These are phyloP conservation scores for Penicillium simplicissimum DNA, from an alignment of 495 filamentous ascomycete species.

Conservation along the genomic window DNA sequence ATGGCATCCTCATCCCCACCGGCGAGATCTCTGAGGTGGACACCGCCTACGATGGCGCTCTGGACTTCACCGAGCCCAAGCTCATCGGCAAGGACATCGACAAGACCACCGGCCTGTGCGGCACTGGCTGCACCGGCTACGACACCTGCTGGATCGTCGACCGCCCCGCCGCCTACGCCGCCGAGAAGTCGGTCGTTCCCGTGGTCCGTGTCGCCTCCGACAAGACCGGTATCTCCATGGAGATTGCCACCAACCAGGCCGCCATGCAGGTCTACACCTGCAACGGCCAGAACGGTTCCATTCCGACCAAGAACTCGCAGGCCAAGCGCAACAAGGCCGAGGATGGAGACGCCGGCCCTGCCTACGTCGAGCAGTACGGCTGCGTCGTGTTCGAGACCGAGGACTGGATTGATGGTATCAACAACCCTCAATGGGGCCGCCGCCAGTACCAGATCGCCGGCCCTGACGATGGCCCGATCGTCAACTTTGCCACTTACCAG, in stretches of 20 bases:
- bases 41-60: constrained; percentile 58
- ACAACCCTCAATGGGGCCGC: constrained; percentile 75
- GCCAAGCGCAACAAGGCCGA: constrained; percentile 46
- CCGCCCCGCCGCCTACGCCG: constrained; percentile 63
- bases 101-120: constrained; percentile 63
- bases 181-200: constrained; percentile 59
- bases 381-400: constrained; percentile 68
- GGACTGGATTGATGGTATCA: constrained; percentile 78
- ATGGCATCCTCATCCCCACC: constrained; percentile 76
- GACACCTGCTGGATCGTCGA: constrained; percentile 75
- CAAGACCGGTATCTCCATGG: constrained; percentile 67
- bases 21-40: constrained; percentile 67
- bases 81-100: constrained; percentile 69
- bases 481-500: constrained; percentile 65
- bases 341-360: constrained; percentile 39
- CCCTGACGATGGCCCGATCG: constrained; percentile 61
- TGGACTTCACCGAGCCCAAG: constrained; percentile 80
- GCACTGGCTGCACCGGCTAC: constrained; percentile 73
- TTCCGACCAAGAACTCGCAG: constrained; percentile 54
- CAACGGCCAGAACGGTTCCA: constrained; percentile 68
- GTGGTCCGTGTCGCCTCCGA: constrained; percentile 59
- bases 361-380: constrained; percentile 60
- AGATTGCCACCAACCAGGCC: constrained; percentile 72
- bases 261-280: constrained; percentile 80
- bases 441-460: constrained; percentile 57